Conservation (phyloP, 192 early-diverging fungal species). For the Linnemannia schmuckeri region DNA sequence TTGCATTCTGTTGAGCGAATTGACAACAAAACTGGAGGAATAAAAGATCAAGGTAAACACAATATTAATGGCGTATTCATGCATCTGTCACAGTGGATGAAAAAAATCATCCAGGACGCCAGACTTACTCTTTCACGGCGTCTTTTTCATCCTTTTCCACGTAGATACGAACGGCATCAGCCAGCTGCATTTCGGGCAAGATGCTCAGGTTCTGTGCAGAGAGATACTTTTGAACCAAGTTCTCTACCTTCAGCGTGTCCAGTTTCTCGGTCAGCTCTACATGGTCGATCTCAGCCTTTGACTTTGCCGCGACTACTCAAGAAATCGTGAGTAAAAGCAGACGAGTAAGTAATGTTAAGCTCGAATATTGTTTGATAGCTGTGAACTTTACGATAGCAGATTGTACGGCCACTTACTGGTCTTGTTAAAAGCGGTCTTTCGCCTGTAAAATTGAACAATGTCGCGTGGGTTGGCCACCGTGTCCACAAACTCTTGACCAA, state of each 20-base stretch:
- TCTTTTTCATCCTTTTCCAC: conserved; percentile 91
- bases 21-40: conserved; percentile 29
- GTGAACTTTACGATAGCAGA: background rate
- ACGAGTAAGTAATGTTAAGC: background rate
- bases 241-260: conserved; percentile 79
- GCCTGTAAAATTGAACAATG: conserved; percentile 86
- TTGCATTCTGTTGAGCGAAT: conserved; percentile 37
- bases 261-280: conserved; percentile 65
- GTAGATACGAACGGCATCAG: conserved; percentile 79
- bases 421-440: conserved; percentile 33
- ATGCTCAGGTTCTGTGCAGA: conserved; percentile 70
- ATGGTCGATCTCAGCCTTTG: conserved; percentile 29
- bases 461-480: conserved; percentile 91
- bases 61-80: background rate
- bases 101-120: conserved; percentile 4
- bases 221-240: conserved; percentile 82
- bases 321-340: background rate
- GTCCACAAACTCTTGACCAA: conserved; percentile 85
- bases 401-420: background rate
- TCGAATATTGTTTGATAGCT: background rate
- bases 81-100: conserved; percentile 9
- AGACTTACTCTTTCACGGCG: conserved; percentile 77
- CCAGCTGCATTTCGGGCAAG: conserved; percentile 83
- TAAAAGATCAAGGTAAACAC: background rate
- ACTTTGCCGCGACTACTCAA: conserved; percentile 7